Conservation (phyloP, 2,329 filamentous ascomycete genomes). For the Furcasterigmium sp. region DNA sequence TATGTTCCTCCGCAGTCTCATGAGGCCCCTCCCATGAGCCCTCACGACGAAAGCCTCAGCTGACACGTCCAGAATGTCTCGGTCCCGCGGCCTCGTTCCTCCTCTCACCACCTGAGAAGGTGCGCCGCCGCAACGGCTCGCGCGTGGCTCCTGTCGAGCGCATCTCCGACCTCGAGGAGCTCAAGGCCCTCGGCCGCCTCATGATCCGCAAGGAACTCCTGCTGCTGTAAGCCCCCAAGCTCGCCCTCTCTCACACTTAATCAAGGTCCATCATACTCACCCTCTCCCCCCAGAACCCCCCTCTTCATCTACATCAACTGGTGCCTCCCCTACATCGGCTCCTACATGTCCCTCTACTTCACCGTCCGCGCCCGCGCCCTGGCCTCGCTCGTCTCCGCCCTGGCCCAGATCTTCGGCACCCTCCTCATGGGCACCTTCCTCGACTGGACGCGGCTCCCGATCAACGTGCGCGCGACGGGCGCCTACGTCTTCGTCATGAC, state of each 20-base stretch:
- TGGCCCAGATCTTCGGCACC: constrained; percentile 14
- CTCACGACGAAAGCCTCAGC: too few relatives aligned
- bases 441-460: constrained; percentile 12
- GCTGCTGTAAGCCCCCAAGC: constrained; percentile 5
- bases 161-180: constrained; percentile 16
- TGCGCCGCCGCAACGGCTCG: constrained; percentile 18
- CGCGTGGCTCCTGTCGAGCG: constrained; percentile 15
- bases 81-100: constrained; percentile 18
- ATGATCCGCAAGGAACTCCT: constrained; percentile 9
- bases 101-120: constrained; percentile 20
- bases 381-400: constrained; percentile 13
- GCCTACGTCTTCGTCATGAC: constrained; percentile 14
- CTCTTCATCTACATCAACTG: constrained; percentile 9
- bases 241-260: not conserved
- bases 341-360: constrained; percentile 14
- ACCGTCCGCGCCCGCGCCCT: constrained; percentile 13
- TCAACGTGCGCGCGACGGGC: constrained; percentile 11
- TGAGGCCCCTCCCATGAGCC: too few relatives aligned
- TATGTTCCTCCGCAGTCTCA: not conserved
- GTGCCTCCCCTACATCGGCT: constrained; percentile 15
- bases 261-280: not conserved
- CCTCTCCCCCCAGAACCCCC: not conserved
- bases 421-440: constrained; percentile 16
- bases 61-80: constrained; percentile 13
- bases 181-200: constrained; percentile 14